Evolutionary conservation across 2,329 filamentous ascomycete genomes (phyloP).

Genomic region (Aureobasidium sp.): DNA sequence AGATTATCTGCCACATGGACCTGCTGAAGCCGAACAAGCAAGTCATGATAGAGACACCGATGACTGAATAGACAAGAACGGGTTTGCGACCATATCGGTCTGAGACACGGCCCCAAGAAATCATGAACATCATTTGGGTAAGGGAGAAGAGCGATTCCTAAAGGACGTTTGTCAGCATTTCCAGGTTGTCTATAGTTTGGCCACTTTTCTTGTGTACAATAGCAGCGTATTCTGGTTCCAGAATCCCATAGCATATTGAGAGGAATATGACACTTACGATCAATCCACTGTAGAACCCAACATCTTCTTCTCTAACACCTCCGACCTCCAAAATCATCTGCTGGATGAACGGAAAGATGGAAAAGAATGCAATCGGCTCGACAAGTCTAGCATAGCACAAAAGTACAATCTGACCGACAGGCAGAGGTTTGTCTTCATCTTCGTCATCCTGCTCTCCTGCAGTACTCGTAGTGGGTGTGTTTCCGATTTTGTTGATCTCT

Average conservation of each 20-base stretch:
- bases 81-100: slow-evolving; percentile 68
- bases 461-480: neutral
- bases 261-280: slow-evolving; percentile 38
- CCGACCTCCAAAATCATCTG: slow-evolving; percentile 67
- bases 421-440: slow-evolving; percentile 45
- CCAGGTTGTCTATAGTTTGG: neutral
- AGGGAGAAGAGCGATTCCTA: slow-evolving; percentile 60
- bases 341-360: slow-evolving; percentile 73
- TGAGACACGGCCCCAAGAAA: slow-evolving; percentile 62
- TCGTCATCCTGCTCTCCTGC: slow-evolving; percentile 15
- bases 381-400: slow-evolving; percentile 67
- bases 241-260: too few species aligned
- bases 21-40: slow-evolving; percentile 62
- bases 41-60: slow-evolving; percentile 55
- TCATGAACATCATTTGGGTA: slow-evolving; percentile 71
- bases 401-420: slow-evolving; percentile 59
- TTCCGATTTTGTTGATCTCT: neutral
- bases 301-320: slow-evolving; percentile 53
- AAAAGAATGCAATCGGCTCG: slow-evolving; percentile 77
- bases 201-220: neutral
- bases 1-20: slow-evolving; percentile 65
- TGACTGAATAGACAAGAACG: slow-evolving; percentile 59
- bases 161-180: neutral
- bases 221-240: neutral
- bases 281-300: slow-evolving; percentile 72